A percentile compares a stretch with the other conserved stretches of the same genome.
Conservation (phyloP, 2,329 filamentous ascomycete species). For the Aspergillus alliaceus region DNA sequence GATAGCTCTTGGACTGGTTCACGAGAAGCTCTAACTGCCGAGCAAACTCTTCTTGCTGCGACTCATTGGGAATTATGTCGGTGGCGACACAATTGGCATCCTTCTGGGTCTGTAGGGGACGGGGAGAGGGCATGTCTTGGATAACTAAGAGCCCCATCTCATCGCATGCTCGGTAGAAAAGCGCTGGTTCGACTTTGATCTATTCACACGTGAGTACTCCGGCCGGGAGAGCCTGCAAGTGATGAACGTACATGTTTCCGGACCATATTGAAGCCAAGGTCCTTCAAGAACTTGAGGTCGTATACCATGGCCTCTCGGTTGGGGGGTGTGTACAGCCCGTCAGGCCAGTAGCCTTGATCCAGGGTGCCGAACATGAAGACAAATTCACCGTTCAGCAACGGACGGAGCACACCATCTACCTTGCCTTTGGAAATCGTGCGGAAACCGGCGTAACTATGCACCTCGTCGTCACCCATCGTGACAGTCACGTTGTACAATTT, state of each 20-base stretch:
- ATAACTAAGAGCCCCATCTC: slow-evolving; percentile 65
- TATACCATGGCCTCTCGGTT: slow-evolving; percentile 67
- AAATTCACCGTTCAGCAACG: slow-evolving; percentile 68
- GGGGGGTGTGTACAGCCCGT: slow-evolving; percentile 66
- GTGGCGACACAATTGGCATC: slow-evolving; percentile 13
- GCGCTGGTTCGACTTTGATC: slow-evolving; percentile 67
- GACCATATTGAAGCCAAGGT: slow-evolving; percentile 68
- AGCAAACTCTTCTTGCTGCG: slow-evolving; percentile 63
- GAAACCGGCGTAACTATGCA: slow-evolving; percentile 69
- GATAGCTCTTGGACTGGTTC: slow-evolving; percentile 63
- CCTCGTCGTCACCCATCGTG: slow-evolving; percentile 51
- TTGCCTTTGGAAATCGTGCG: slow-evolving; percentile 60
- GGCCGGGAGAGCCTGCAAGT: neutral
- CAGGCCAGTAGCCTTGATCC: slow-evolving; percentile 72
- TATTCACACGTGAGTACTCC: slow-evolving; percentile 11
- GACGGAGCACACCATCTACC: slow-evolving; percentile 60
- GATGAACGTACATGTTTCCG: slow-evolving; percentile 62
- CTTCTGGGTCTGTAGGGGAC: slow-evolving; percentile 37
- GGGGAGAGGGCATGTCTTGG: slow-evolving; percentile 70
- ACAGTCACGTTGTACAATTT: slow-evolving; percentile 65
- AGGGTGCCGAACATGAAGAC: slow-evolving; percentile 67
- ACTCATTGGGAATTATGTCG: slow-evolving; percentile 37
- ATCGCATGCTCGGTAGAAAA: slow-evolving; percentile 70
- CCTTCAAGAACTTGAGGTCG: slow-evolving; percentile 64
- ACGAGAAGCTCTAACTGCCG: slow-evolving; percentile 64